A percentile compares a stretch with the other conserved stretches of the same genome.
phyloP scores from a whole-genome alignment of 2,329 filamentous ascomycete species.

The Colletotrichum chrysophilum region DNA sequence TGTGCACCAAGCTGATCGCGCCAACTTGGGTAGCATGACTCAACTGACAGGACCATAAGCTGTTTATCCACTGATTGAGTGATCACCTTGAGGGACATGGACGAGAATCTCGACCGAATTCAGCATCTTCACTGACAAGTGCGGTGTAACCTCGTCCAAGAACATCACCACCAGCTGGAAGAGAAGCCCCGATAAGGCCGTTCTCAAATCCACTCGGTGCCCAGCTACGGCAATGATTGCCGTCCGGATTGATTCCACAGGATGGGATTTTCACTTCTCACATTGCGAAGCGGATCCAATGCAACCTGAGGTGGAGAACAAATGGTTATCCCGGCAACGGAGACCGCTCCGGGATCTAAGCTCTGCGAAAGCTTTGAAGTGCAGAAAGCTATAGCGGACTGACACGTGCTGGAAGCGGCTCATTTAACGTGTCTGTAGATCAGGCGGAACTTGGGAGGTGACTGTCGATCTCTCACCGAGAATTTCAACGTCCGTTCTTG shows the following conservation, averaged over 20 bases:
- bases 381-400: background rate
- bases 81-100: background rate
- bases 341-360: background rate
- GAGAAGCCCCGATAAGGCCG: background rate
- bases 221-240: background rate
- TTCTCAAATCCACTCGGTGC: background rate
- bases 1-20: background rate
- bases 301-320: background rate
- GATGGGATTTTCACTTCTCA: background rate
- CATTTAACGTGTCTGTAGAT: background rate
- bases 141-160: background rate
- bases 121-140: background rate
- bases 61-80: background rate
- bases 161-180: background rate
- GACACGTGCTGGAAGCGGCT: background rate
- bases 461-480: background rate
- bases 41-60: background rate
- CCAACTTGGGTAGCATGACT: background rate
- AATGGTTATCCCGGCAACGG: background rate
- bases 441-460: background rate
- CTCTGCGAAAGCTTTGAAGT: background rate
- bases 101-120: background rate
- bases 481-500: background rate
- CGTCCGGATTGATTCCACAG: background rate
- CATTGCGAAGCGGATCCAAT: background rate